Evolutionary conservation across 495 filamentous ascomycete species (phyloP).

Genomic region (Penicillium bialowiezense): DNA sequence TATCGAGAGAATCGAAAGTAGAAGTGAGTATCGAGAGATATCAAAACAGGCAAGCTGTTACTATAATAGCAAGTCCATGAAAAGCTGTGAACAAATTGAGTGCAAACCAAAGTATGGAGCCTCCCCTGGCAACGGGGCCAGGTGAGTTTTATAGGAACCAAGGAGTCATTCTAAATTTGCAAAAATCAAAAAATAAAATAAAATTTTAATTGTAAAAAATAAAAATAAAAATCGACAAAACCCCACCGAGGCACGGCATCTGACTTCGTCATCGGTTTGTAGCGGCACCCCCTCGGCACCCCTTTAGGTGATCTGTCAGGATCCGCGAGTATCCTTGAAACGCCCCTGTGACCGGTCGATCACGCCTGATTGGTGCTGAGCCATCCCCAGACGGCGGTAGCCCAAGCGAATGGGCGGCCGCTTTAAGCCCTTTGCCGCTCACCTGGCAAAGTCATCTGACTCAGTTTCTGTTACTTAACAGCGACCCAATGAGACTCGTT

Average conservation of each 20-base stretch:
- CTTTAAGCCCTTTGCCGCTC: slow-evolving; percentile 3
- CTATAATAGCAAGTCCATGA: slow-evolving; percentile 24
- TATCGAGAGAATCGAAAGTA: slow-evolving; percentile 1
- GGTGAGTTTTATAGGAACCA: slow-evolving; percentile 2
- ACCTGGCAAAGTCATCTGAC: slow-evolving; percentile 10
- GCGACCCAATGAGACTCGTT: no score
- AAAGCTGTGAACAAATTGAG: neutral
- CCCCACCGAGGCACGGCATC: slow-evolving; percentile 23
- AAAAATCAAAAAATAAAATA: neutral
- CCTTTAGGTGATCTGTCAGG: slow-evolving; percentile 13
- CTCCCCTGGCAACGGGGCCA: slow-evolving; percentile 1
- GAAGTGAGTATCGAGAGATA: no score
- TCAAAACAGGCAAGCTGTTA: slow-evolving; percentile 13
- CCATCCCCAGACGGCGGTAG: neutral
- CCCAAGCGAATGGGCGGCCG: neutral
- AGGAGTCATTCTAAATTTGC: neutral
- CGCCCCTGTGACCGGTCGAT: neutral
- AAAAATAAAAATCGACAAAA: slow-evolving; percentile 5
- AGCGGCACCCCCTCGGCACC: slow-evolving; percentile 5
- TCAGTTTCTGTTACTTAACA: neutral
- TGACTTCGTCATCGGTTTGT: slow-evolving; percentile 14
- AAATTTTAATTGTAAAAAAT: slow-evolving; percentile 1
- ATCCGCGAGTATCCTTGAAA: neutral
- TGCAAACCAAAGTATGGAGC: neutral
- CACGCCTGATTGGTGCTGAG: neutral